Conservation (phyloP, 805 yeast species). For the Yarrowia hollandica region DNA sequence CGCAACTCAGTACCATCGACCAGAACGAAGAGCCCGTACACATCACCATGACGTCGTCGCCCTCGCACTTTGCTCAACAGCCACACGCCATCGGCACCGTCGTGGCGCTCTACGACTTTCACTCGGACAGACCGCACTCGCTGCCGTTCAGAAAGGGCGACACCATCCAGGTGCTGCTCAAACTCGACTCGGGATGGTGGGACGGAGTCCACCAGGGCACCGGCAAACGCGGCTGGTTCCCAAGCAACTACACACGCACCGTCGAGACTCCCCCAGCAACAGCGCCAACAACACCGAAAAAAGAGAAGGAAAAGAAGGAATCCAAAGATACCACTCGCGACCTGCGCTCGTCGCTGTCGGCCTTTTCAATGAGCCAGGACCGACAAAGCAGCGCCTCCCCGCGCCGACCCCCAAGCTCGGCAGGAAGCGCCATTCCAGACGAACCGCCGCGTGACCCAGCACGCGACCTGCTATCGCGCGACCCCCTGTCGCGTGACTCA, state of each 20-base stretch:
- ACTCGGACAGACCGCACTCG: constrained; percentile 52
- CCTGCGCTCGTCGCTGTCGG: constrained; percentile 15
- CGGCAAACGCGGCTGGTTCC: constrained; percentile 81
- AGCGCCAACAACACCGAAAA: background rate
- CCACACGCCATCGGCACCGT: constrained; percentile 49
- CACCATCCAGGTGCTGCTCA: constrained; percentile 64
- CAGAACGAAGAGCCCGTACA: constrained; percentile 3
- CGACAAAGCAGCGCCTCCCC: background rate
- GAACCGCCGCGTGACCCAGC: background rate
- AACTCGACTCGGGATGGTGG: constrained; percentile 78
- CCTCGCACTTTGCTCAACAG: background rate
- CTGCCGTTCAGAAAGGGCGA: constrained; percentile 64
- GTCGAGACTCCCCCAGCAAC: background rate
- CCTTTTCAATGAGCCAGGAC: constrained; percentile 4
- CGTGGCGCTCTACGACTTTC: constrained; percentile 55
- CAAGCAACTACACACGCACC: constrained; percentile 54
- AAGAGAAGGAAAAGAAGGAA: background rate
- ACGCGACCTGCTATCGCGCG: background rate
- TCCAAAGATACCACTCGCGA: constrained; percentile 1
- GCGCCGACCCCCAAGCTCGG: background rate
- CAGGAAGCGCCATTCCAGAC: background rate
- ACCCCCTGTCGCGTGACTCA: constrained; percentile 7
- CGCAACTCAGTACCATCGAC: constrained; percentile 15
- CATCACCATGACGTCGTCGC: constrained; percentile 23
- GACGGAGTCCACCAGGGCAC: constrained; percentile 58